Base-by-base conservation (phyloP, 179 eudicot genomes). In the Amaranthus tricolor region DNA sequence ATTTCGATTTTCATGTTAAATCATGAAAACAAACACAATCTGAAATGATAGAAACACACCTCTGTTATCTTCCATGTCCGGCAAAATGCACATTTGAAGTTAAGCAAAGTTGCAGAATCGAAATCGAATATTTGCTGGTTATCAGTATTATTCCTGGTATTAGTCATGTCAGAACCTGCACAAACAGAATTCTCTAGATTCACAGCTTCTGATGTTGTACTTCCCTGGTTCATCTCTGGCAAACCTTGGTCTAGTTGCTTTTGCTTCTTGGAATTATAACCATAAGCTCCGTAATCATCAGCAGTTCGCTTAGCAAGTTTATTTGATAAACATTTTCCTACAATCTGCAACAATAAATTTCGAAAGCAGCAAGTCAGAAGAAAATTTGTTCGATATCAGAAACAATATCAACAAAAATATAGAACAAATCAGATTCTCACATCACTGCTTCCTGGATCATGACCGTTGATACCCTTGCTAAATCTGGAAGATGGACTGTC, bases 61-160 rank as follows among this genome's bases (percentile, higher is more conserved):
- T 94, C 85, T 80, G 94, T 68, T 81, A 71, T 56, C 75, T 81
- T 84, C 75, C 89, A 82, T 62, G 84, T 73, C 76, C 88, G 91
- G 82, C 98, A 92, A 74, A 90, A 92, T 16, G 84, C 94, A 85
- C 98, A 94, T 50, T 71, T 60, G 78, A 80, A 81, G 74, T 70
- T 78, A 49, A 72, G 67, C 54, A 71, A 62, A 71, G 72, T 63
- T 17, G 70, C 56, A 51, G 78, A 62, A 72, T 77, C 83, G 68
- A 58, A 74, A 59, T 60, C 63, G 69, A 47, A 71, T 14, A 16
- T 61, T 49, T 61, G 74, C 14, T 45, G 64, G 52, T 75, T 73
- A 54, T 50, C 79, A 77, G 77, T 11, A 79, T 74, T 68, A 54
- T 67, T 44, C 71, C 57, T 64, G 7, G 62, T 31, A 53, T 71